phyloP scores from a whole-genome alignment of 495 filamentous ascomycete species.

The Aspergillus sclerotiicarbonarius region DNA sequence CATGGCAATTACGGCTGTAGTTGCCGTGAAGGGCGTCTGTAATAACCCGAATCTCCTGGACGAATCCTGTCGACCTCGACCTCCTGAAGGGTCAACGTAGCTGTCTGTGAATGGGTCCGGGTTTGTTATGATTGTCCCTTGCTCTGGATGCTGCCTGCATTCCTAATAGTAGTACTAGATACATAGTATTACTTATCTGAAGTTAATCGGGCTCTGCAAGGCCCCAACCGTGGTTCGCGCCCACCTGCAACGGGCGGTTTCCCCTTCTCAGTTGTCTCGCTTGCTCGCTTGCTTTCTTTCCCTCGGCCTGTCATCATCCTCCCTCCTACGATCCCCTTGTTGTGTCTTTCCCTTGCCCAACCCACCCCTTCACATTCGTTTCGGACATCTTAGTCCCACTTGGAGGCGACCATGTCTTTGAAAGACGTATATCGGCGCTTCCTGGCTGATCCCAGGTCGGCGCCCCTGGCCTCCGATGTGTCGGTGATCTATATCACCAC shows the following conservation, averaged over 20 bases:
- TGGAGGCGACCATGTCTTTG: conserved; percentile 51
- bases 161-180: no score
- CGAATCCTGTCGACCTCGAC: no score
- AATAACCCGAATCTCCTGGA: no score
- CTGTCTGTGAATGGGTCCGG: no score
- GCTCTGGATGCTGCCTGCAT: no score
- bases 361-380: conserved; percentile 17
- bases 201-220: no score
- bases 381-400: conserved; percentile 7
- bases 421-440: conserved; percentile 73
- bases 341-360: conserved; percentile 13
- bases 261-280: not conserved
- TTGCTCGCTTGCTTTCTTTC: not conserved
- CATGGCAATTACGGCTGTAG: no score
- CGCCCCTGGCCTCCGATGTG: conserved; percentile 64
- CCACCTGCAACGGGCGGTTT: not conserved
- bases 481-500: conserved; percentile 90
- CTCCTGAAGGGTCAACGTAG: no score
- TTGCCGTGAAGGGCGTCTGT: no score
- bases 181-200: no score
- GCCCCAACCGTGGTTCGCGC: not conserved
- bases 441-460: conserved; percentile 64
- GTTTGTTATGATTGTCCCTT: no score
- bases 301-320: not conserved
- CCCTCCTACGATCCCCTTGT: not conserved